A percentile compares a stretch with the other conserved stretches of the same genome.
Evolutionary conservation across 768 basidiomycete genomes (phyloP).

Genomic region (Lentinula sp.): DNA sequence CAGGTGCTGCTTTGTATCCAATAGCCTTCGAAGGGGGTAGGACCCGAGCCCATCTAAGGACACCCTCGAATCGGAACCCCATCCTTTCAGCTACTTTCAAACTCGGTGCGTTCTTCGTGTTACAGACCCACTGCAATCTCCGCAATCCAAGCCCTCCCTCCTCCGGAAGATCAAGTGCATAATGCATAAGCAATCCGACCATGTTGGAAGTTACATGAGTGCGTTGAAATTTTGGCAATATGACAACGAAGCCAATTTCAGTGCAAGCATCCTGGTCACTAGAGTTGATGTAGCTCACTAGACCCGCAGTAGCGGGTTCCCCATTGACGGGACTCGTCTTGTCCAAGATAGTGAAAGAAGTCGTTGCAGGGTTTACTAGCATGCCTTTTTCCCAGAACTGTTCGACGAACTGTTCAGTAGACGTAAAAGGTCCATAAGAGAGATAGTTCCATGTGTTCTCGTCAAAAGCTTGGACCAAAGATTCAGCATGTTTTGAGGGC

Average conservation of each 20-base stretch:
- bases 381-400: conserved; percentile 30
- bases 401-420: conserved; percentile 27
- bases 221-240: conserved; percentile 53
- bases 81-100: conserved; percentile 47
- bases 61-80: conserved; percentile 53
- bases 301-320: conserved; percentile 36
- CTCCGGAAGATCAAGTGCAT: conserved; percentile 33
- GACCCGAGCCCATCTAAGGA: conserved; percentile 49
- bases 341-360: conserved; percentile 52
- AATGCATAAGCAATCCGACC: conserved; percentile 43
- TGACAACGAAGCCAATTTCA: conserved; percentile 52
- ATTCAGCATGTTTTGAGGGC: conserved; percentile 38
- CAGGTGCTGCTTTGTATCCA: conserved; percentile 25
- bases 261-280: conserved; percentile 32
- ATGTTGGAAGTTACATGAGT: conserved; percentile 59
- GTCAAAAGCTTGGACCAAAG: conserved; percentile 28
- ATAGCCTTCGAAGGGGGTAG: conserved; percentile 32
- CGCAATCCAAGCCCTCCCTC: conserved; percentile 47
- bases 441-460: conserved; percentile 42
- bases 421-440: conserved; percentile 42
- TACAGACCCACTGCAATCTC: conserved; percentile 58
- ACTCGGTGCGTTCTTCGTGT: conserved; percentile 40
- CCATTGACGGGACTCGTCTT: conserved; percentile 26
- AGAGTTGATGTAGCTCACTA: conserved; percentile 45
- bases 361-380: conserved; percentile 22